These are phyloP conservation scores for Cordia subcordata DNA, from an alignment of 257 asterid genomes.

Conservation along the genomic window DNA sequence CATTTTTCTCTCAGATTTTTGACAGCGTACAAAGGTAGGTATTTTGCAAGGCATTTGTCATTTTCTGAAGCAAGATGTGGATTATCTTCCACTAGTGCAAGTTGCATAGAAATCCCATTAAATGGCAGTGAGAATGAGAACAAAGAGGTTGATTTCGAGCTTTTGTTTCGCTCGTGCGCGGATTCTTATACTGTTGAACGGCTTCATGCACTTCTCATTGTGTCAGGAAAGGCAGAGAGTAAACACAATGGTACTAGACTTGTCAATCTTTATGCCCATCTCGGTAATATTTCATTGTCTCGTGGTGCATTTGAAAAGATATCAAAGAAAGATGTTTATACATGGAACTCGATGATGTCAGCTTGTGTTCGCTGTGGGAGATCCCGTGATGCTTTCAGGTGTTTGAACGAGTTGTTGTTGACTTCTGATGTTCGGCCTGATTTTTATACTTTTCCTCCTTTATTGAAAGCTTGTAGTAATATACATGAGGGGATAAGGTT, in stretches of 20 bases:
- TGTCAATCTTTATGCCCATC: conserved; percentile 56
- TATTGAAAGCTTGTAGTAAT: conserved; percentile 57
- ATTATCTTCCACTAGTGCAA: conserved; percentile 21
- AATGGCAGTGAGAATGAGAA: conserved; percentile 18
- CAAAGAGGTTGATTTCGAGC: conserved; percentile 46
- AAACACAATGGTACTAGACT: conserved; percentile 49
- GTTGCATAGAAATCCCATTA: conserved; percentile 24
- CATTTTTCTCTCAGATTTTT: conserved; percentile 26
- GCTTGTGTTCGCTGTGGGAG: conserved; percentile 53
- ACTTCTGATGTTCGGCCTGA: conserved; percentile 60
- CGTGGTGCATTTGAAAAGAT: conserved; percentile 42
- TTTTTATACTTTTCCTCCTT: conserved; percentile 68
- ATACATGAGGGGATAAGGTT: conserved; percentile 53
- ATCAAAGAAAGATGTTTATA: conserved; percentile 50
- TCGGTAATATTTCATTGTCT: conserved; percentile 57
- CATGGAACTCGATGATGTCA: conserved; percentile 79
- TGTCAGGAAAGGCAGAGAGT: conserved; percentile 57
- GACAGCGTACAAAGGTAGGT: conserved; percentile 37
- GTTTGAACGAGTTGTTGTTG: conserved; percentile 57
- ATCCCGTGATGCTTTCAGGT: conserved; percentile 48
- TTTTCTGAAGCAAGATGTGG: conserved; percentile 12
- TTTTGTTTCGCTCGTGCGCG: conserved; percentile 50
- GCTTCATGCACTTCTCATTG: conserved; percentile 64
- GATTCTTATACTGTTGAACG: conserved; percentile 34
- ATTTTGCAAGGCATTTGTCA: conserved; percentile 11